Percentiles rank a stretch among this genome's conserved stretches.
Conservation (phyloP, 192 early-diverging fungal genomes). For the Neocallimastix lanati region DNA sequence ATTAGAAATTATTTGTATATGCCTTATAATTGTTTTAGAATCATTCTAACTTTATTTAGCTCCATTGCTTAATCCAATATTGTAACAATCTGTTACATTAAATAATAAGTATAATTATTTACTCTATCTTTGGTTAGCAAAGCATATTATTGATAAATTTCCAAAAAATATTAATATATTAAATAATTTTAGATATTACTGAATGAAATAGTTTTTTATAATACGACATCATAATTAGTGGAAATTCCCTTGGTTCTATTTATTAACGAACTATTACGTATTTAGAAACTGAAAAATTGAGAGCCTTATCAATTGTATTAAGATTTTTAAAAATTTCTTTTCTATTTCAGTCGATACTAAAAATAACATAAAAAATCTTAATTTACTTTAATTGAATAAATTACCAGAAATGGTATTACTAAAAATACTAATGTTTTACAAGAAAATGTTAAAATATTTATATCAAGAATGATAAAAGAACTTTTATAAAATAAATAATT, state of each 20-base stretch:
- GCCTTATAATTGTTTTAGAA: conserved; percentile 34
- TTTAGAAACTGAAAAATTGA: conserved; percentile 9
- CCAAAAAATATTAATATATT: conserved; percentile 13
- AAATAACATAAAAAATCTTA: background rate
- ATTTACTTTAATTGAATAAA: background rate
- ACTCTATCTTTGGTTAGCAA: conserved; percentile 66
- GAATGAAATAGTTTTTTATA: conserved; percentile 31
- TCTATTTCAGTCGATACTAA: background rate
- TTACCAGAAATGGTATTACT: background rate
- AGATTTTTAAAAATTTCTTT: background rate
- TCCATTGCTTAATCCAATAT: conserved; percentile 30
- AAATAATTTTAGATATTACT: background rate
- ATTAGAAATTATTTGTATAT: conserved; percentile 25
- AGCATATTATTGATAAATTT: conserved; percentile 44
- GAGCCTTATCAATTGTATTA: background rate
- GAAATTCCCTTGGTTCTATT: conserved; percentile 28
- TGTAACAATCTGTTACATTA: conserved; percentile 38
- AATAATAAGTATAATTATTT: conserved; percentile 46
- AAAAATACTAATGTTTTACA: background rate
- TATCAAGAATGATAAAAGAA: background rate
- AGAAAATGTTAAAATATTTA: background rate
- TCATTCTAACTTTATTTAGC: conserved; percentile 32
- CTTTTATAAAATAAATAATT: no score
- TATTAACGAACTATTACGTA: conserved; percentile 46
- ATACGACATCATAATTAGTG: conserved; percentile 23